Evolutionary conservation across 2,329 filamentous ascomycete genomes (phyloP), one percentile per base, ranked within the genome.

Genomic region (Cladophialophora chaetospira): DNA sequence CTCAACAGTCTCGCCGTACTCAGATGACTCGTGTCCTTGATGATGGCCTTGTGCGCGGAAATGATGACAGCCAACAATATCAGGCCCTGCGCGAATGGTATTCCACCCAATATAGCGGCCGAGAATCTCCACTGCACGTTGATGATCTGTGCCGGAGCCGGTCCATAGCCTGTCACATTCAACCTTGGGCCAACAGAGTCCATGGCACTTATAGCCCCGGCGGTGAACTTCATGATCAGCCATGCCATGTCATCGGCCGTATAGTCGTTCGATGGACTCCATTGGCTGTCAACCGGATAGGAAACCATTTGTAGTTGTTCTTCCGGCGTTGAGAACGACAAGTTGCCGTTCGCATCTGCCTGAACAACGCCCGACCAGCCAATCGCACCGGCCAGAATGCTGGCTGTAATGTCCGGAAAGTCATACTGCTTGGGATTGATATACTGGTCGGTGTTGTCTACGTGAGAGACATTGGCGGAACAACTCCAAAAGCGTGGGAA

Each of bases 81-180:
- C 26, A 64, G 13, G 15, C 49, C 53, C 43, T 64, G 62, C 2
- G 55, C 44, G 9, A 58, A 9, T 10, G 62, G 62, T n/a, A 64
- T 55, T 3, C 51, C 60, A 19, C 42, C 57, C 6, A 64, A 51
- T 45, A 64, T 55, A 10, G 55, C 26, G 13, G 28, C 53, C 6
- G 60, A 56, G 23, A 42, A 55, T 9, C 28, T 38, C 62, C 62
- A 64, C 21, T 58, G 71, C 97, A 97, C 73, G 96, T 97, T 64
- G 85, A 92, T 58, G 96, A 96, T 67, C 92, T 97, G 72, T 77
- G 75, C 10, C 88, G 91, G 4, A 80, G 82, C 36, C 96, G 92
- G 88, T 13, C 21, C 36, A 13, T 31, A 50, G 95, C 91, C 62
- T 91, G 88, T 48, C 96, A 93, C 68, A 79, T 96, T 62, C 19